Base-by-base conservation (phyloP, 371 early-diverging fungal species). In the Nosema muscidifuracis region DNA sequence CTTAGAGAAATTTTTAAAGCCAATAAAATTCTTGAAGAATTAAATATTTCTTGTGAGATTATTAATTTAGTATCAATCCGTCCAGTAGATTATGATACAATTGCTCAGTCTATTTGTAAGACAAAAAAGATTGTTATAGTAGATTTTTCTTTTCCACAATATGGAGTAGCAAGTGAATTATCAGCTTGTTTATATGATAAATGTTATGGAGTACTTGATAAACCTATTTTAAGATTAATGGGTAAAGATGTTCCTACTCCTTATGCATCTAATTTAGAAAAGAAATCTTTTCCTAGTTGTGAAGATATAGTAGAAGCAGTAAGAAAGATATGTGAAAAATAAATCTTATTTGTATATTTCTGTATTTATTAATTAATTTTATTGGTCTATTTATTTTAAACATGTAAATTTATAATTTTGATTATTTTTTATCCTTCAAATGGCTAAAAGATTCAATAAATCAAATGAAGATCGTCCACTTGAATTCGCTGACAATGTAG, bases 171-270 rank as follows among this genome's bases (percentile, higher is more conserved):
- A 65, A 89, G 91, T 53, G 98, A 98, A 85, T 90, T 98, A 77
- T 87, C 90, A 76, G 94, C 94, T 62, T 89, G 90, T 83, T 88
- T 94, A 76, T 90, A 92, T 89, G 94, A 94, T 61, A 86, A 87
- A 84, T 88, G 89, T 77, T 91, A 90, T 79, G 78, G 88, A 60
- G 80, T 88, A 24, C 82, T 94, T 24, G 90, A 93, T 55, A 91
- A 91, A 47, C 95, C 95, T n/a, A 87, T 97, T 67, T 81, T 84
- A 75, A 90, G 95, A 77, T 87, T 98, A 56, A 91, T 93, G 66
- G 93, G 93, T 81, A 94, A 95, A 76, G 96, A 97, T 85, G 87
- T 93, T 64, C 98, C 96, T 65, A 97, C 92, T 79, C 97, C 98
- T 55, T 98, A 98, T 82, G 93, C 95, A 65, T 82, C 86, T 78